phyloP scores from a whole-genome alignment of 768 basidiomycete species.

The Suillus variegatus region DNA sequence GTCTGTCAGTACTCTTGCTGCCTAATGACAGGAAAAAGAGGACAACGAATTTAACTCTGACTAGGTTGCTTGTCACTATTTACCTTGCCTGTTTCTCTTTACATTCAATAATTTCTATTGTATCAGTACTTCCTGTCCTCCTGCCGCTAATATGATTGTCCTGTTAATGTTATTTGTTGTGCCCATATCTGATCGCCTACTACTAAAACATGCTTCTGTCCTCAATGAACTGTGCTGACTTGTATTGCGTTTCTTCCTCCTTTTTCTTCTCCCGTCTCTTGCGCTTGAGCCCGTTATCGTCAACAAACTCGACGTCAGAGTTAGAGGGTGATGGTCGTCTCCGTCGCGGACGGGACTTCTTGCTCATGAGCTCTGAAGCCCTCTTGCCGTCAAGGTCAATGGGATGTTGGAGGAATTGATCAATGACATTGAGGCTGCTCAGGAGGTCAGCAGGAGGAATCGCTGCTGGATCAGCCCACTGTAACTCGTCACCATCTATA shows the following conservation, averaged over 20 bases:
- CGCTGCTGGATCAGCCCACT: constrained; percentile 85
- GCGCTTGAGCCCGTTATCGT: constrained; percentile 36
- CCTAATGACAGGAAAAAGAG: no score
- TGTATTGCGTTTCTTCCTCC: constrained; percentile 75
- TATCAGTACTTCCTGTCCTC: no score
- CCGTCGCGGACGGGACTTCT: constrained; percentile 57
- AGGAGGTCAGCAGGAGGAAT: constrained; percentile 68
- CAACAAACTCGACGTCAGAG: constrained; percentile 37
- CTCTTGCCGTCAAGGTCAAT: constrained; percentile 81
- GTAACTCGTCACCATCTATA: constrained; percentile 66
- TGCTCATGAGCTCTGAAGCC: constrained; percentile 67
- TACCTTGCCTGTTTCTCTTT: no score
- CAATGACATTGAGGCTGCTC: constrained; percentile 71
- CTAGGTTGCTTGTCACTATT: no score
- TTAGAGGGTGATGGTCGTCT: constrained; percentile 51
- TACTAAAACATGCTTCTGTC: no score
- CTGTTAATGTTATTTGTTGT: no score
- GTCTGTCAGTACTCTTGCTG: no score
- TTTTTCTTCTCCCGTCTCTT: constrained; percentile 51
- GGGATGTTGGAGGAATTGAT: constrained; percentile 80
- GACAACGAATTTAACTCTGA: no score
- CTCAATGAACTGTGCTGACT: constrained; percentile 88
- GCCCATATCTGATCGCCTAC: no score
- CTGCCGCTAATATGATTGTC: no score
- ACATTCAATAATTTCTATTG: no score